phyloP scores from a whole-genome alignment of 1,284 basidiomycete species.

The Tylopilus sp. region DNA sequence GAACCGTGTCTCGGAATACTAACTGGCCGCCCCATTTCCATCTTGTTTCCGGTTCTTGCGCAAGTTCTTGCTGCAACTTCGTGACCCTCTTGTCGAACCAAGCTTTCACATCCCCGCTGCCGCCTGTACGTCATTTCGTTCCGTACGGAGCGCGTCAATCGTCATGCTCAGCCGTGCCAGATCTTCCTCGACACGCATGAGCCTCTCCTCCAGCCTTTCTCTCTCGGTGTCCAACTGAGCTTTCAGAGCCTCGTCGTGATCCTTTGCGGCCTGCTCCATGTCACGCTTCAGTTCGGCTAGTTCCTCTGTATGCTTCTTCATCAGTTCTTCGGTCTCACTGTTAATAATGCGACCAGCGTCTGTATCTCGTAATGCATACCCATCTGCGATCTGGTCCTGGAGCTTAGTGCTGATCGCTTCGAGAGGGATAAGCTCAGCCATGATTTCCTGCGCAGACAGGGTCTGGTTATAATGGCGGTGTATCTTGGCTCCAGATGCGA shows the following conservation, averaged over 20 bases:
- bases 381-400: constrained; percentile 2
- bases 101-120: neutral
- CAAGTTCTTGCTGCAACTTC: neutral
- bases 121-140: neutral
- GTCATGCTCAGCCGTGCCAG: constrained; percentile 1
- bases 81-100: neutral
- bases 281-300: constrained; percentile 4
- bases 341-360: constrained; percentile 4
- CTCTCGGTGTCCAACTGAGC: constrained; percentile 7
- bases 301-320: constrained; percentile 6
- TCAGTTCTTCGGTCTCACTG: neutral
- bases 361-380: constrained; percentile 6
- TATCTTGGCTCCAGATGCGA: constrained; percentile 11
- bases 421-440: constrained; percentile 10
- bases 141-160: neutral
- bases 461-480: constrained; percentile 1
- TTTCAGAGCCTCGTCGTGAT: neutral
- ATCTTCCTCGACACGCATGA: neutral
- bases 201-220: neutral
- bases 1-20: neutral
- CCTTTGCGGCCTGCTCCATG: neutral
- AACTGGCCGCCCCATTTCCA: neutral
- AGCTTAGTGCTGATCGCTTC: constrained; percentile 8
- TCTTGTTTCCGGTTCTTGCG: too few species aligned
- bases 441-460: constrained; percentile 9